Base-by-base conservation (phyloP, 768 basidiomycete genomes). In the Lactifluus volemus region DNA sequence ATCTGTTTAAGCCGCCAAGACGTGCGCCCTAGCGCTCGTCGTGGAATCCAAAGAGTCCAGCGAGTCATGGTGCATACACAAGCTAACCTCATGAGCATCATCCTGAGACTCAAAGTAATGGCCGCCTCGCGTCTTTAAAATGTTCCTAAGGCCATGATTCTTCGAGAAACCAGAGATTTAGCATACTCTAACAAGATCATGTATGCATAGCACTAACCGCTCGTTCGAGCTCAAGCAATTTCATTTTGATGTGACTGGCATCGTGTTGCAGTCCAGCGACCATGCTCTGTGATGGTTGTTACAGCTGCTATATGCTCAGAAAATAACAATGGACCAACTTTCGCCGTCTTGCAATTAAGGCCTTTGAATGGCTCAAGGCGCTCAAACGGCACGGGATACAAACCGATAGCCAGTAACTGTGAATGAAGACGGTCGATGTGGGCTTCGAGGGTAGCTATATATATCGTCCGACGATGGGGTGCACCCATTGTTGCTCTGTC, bases 331-430 rank as follows among this genome's bases (percentile, higher is more conserved):
- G 17, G 15, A 66, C 67, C 49, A 58, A 86, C 88, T 79, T 88
- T 89, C 54, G 85, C 86, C 0, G 85, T 88, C 71, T 84, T 89
- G 25, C 81, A 82, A 68, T 89, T 87, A n/a, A 89, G 75, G 5
- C 87, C 87, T 53, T 78, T 82, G 69, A 84, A 86, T 1, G 80
- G 79, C 29, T 83, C 81, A 25, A 89, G 76, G 45, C 81, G 77
- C 19, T 79, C 75, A 58, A 78, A 76, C 1, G 77, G 74, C 42
- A 88, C 79, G 0, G 84, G 86, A 65, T 76, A 84, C 58, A 79
- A 78, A 2, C 77, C 80, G 44, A 81, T 69, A 39, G 78, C 73
- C 12, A 81, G 70, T 17, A 88, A 68, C 64, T 84, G 82, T 11
- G 77, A 74, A 62, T 89, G 88, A 21, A 89, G 77, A 6, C 76